Evolutionary conservation across 2,329 filamentous ascomycete genomes (phyloP), one percentile per base, ranked within the genome.

Genomic region (Penicillium sp.): DNA sequence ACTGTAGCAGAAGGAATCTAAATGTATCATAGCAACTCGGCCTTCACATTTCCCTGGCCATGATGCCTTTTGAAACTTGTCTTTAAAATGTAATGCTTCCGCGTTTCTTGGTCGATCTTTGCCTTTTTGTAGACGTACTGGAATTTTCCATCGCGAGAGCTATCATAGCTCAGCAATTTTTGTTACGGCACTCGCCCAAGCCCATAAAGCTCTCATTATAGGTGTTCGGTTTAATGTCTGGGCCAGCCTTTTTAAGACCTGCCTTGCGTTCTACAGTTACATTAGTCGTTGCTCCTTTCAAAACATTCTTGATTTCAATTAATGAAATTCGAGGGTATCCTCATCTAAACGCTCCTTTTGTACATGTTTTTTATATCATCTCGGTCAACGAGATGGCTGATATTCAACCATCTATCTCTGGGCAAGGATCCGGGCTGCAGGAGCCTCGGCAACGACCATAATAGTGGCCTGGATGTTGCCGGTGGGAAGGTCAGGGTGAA

Each of bases 401-500:
- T 22, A 37, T 37, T 8, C 6, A 22, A 51, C 54, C 33, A 51
- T 53, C 85, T 68, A 62, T 85, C 85, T 67, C 77, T 83, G 66
- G 37, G 62, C 66, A 28, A 70, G 59, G 49, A 72, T 72, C 28
- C 56, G 69, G 19, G 81, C 80, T 4, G 83, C 83, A 9, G 87
- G 87, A 45, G 83, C 82, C 79, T 91, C 89, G 19, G 88, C 85
- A 19, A 84, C 86, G 38, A 87, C 81, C 72, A 90, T 87, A 67
- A 90, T 86, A 42, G 86, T 84, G 1, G 87, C 84, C 53, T 86
- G 85, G 1, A 89, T 89, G 76, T 92, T 92, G 19, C 88, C 86
- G 0, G 87, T 88, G 2, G 88, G 83, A 67, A 90, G 85, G 65
- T 89, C 89, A 0, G 89, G 89, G 78, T 90, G 89, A 69, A 91